phyloP scores from a whole-genome alignment of 2,329 filamentous ascomycete species.

The Chrysoporthe deuterocubensis region DNA sequence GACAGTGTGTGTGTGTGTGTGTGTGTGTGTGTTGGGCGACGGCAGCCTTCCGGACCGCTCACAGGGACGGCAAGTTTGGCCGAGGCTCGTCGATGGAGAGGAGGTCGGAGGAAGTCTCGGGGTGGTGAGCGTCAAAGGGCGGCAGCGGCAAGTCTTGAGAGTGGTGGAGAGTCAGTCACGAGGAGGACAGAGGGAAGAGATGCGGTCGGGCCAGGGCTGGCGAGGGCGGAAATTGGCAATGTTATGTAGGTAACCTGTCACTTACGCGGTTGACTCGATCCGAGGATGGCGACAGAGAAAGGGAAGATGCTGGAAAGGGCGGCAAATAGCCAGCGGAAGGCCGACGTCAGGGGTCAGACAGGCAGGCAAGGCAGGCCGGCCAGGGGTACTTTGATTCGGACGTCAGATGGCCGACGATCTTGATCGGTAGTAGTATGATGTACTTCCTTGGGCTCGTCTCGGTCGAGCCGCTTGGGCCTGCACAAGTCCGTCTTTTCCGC shows the following conservation, averaged over 20 bases:
- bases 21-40: background rate
- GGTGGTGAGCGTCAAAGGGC: constrained; percentile 1
- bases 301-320: constrained; percentile 31
- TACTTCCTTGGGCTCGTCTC: background rate
- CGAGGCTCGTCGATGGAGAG: constrained; percentile 1
- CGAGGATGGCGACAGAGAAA: constrained; percentile 17
- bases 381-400: constrained; percentile 7
- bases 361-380: constrained; percentile 16
- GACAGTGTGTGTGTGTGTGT: background rate
- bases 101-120: background rate
- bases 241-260: constrained; percentile 10
- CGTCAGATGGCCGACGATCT: constrained; percentile 5
- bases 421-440: constrained; percentile 4
- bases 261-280: constrained; percentile 16
- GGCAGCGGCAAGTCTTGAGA: background rate
- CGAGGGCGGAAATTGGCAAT: constrained; percentile 26
- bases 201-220: background rate
- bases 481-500: background rate
- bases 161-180: constrained; percentile 16
- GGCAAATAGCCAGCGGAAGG: constrained; percentile 16
- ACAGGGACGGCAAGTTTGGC: background rate
- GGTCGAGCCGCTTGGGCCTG: background rate
- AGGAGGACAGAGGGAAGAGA: background rate
- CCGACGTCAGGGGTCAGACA: constrained; percentile 17
- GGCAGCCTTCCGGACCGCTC: background rate